Base-by-base conservation (phyloP, 2,329 filamentous ascomycete species). In the Tolypocladium inflatum region DNA sequence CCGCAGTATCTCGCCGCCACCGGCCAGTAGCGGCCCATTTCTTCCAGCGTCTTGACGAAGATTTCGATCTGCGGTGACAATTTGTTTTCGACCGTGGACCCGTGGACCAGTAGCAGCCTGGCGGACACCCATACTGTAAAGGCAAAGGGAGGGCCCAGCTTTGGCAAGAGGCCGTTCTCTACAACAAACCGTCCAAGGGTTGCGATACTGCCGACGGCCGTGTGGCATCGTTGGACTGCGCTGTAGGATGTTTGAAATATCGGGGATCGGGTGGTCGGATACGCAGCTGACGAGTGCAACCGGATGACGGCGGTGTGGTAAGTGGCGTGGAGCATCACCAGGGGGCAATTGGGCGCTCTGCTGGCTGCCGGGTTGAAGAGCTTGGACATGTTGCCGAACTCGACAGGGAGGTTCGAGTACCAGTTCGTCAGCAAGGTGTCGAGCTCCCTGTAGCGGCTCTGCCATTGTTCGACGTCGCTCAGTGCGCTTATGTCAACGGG, bases 101-200 rank as follows among this genome's bases (percentile, higher is more conserved):
- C 91, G 70, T 96, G 91, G 3, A 97, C 92, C 10, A 96, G 85
- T 6, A 96, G 78, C 4, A 96, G 80, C 4, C 92, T 87, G 7
- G 92, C 91, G 3, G 90, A 91, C 19, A 96, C 92, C 92, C 92
- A 96, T 2, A 96, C 78, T 0, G 90, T 91, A 68, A 96, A 97
- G 4, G 91, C 91, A 69, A 96, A 96, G 0, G 91, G 91, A 0
- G 91, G 91, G 0, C 92, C 92, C 19, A 96, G 83, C 69, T 91
- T 91, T 55, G 85, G 80, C 23, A 96, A 78, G 70, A 96, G 82
- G 55, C 81, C 81, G 65, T 90, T 88, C 60, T 84, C 84, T 35
- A 89, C 82, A 15, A 95, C 90, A 66, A 91, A 91, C 61, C 89
- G 86, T 60, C 87, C 88, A 1, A 96, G 79, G 0, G 87, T 85